Base-by-base conservation (phyloP, 139 green algal species). In the Tetradesmus lagerheimii region DNA sequence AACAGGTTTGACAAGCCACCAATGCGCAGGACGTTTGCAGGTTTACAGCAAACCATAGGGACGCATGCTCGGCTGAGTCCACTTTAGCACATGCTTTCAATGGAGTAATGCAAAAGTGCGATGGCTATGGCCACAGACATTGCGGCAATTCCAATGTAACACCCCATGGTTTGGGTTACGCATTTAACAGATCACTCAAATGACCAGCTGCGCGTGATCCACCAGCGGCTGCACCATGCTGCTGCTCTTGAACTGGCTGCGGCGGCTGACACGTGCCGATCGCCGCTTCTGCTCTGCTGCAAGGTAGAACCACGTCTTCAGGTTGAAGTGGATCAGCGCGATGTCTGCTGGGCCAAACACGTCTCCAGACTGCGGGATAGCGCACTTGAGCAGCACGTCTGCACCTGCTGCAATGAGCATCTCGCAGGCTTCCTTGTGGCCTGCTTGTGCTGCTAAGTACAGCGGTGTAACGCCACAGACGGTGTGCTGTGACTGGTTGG, bases 271-370 rank as follows among this genome's bases (percentile, higher is more conserved):
- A 31, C 47, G 53, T 41, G 15, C 31, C 34, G n/a, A 79, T 18
- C 53, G 82, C 82, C 66, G 82, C 35, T 88, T 88, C 35, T 78
- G 71, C n/a, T 74, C 82, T 25, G 5, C 71, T 39, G 20, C 37
- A 29, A 88, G 82, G 82, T 88, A 88, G 9, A 78, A 82, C 85
- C 85, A 89, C 14, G 66, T 82, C 18, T 71, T 83, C 12, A 89
- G 35, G 67, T 89, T 81, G 85, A 89, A 89, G 85, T 89, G 85
- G 12, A 89, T 53, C 29, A 89, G 67, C 23, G 85, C 85, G 82
- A 89, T 89, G 43, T 89, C 85, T 82, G 85, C 75, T 14, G 85
- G 85, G 25, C 85, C 85, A 71, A 89, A 89, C 14, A 82, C 38
- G 16, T 89, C 85, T 1, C 85, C 85, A 27, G 64, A 81, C 43